Evolutionary conservation across 2,329 filamentous ascomycete species (phyloP), one percentile per base, ranked within the genome.

Genomic region (Escovopsis sp.): DNA sequence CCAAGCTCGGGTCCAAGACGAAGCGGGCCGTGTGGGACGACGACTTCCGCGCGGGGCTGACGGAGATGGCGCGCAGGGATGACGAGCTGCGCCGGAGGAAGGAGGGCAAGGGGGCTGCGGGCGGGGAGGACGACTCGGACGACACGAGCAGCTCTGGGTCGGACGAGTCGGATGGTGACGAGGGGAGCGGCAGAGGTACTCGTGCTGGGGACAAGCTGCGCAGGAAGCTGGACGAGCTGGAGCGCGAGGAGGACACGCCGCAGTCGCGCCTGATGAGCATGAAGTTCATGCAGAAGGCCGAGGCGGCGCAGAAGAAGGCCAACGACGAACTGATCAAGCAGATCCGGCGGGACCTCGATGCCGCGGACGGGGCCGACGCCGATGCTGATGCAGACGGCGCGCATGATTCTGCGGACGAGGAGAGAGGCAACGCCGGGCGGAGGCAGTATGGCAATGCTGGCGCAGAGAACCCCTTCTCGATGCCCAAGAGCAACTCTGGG

Each of bases 221-320:
- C 68, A 33, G 62, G 60, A 40, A 61, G 41, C 45, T 64, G 6
- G 60, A 60, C 13, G 56, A 60, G 14, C 57, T 63, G 9, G 60
- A 62, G 25, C 51, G 60, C 8, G 58, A 66, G 12, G 67, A 70
- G 8, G 21, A 25, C 21, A 11, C 21, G 21, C 70, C 71, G 0
- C 66, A 70, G 45, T 77, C 78, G 12, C 79, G 74, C 46, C 61
- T 98, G 6, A 76, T 83, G 56, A 70, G 72, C 35, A 85, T 98
- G 79, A 83, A 84, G 41, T 98, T 98, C 54, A 96, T 98, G 90
- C 76, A 79, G 48, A 85, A 79, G 45, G 84, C 86, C 2, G 87
- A 94, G 49, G 80, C 79, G 19, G 68, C 76, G 27, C 75, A 76
- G 48, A 86, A 79, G 55, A 73, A 79, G 42, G 71, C 76, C 38